Evolutionary conservation across 129 eudicot species (phyloP), one percentile per base, ranked within the genome.

Genomic region (Silybum marianum): DNA sequence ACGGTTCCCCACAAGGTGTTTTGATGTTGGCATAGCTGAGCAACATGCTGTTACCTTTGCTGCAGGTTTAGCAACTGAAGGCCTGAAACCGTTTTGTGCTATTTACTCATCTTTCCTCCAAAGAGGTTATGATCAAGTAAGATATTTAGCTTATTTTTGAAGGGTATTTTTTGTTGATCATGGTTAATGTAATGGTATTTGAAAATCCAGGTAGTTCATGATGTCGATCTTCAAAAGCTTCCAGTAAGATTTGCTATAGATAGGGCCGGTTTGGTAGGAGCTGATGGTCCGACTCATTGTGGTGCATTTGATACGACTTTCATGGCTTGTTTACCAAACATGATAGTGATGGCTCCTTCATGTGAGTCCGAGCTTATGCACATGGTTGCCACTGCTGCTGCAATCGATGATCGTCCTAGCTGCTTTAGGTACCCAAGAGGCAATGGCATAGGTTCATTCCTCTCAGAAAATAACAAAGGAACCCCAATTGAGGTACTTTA

Each of bases 311-410:
- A 88, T 83, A 84, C 84, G 7, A 78, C 92, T 4, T 89, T 77
- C 86, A 86, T 90, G 95, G 95, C 95, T 72, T 90, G 92, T 83
- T 88, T 90, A 62, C 95, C 95, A 23, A 90, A 90, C 75, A 90
- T 90, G 95, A 90, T 90, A 30, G 92, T 90, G 32, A 90, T 90
- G 95, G 95, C 92, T 73, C 95, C 95, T 22, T 88, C 95, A 0
- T 77, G 79, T 38, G 95, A 90, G 81, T 72, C 85, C 2, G 92
- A 90, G 72, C 92, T 90, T 34, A 90, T 90, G 88, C 78, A 90
- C 81, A 88, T 90, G 92, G 87, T 90, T 24, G 95, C 95, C 46
- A 88, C 92, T 0, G 95, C 95, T 13, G 92, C 90, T 18, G 83
- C 83, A 60, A 90, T 90, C 0, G 95, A 90, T 36, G 95, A 90